Conservation (phyloP, 768 basidiomycete species). For the Coprinopsis sp. region DNA sequence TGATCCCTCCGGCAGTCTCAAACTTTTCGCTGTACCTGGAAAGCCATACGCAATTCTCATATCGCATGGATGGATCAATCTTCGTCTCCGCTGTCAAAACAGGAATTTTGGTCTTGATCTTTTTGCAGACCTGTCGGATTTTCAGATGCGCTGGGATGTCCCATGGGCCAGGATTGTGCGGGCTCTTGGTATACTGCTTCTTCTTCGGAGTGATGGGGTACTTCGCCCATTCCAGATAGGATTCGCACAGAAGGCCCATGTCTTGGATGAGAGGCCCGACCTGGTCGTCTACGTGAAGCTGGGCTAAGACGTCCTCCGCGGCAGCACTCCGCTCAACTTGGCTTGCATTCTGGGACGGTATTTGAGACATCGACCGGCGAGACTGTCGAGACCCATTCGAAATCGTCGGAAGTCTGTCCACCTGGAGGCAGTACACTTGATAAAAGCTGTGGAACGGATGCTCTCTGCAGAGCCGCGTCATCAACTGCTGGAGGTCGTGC, state of each 20-base stretch:
- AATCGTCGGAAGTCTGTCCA: constrained; percentile 9
- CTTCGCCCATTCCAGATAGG: constrained; percentile 72
- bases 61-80: constrained; percentile 65
- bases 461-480: constrained; percentile 76
- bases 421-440: constrained; percentile 72
- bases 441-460: constrained; percentile 95
- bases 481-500: constrained; percentile 52
- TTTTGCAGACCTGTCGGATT: constrained; percentile 47
- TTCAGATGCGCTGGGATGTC: constrained; percentile 33
- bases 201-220: constrained; percentile 41
- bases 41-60: constrained; percentile 70
- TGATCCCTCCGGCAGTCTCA: constrained; percentile 69
- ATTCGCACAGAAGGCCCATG: constrained; percentile 58
- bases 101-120: constrained; percentile 73
- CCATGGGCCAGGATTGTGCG: constrained; percentile 12
- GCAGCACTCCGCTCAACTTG: constrained; percentile 60
- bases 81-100: constrained; percentile 71
- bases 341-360: constrained; percentile 21
- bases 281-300: constrained; percentile 39
- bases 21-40: constrained; percentile 55
- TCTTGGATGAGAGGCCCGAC: constrained; percentile 39
- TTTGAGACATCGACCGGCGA: constrained; percentile 28
- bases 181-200: constrained; percentile 11
- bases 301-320: constrained; percentile 57
- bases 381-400: constrained; percentile 37